These are phyloP conservation scores for Cadophora malorum DNA, from an alignment of 2,329 filamentous ascomycete species.

Conservation along the genomic window DNA sequence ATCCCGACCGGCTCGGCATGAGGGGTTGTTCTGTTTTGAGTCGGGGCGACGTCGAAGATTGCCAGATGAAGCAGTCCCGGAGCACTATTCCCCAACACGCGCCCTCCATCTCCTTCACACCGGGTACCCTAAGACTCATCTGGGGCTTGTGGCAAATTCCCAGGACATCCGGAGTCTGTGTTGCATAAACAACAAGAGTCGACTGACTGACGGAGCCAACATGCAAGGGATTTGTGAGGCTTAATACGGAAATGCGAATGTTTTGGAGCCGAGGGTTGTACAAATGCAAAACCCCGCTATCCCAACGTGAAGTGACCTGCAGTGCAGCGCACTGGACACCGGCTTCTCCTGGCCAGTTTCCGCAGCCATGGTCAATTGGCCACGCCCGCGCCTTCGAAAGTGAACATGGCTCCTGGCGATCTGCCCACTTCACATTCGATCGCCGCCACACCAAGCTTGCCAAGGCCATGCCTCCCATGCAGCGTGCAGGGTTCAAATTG, in stretches of 20 bases:
- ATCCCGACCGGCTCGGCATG: conserved; percentile 3
- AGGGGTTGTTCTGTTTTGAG: conserved; percentile 4
- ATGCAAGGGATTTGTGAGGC: not conserved
- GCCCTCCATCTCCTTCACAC: not conserved
- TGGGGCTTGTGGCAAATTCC: not conserved
- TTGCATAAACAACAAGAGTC: conserved; percentile 10
- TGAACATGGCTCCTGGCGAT: conserved; percentile 7
- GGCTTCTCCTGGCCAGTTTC: conserved; percentile 15
- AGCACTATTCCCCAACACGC: not conserved
- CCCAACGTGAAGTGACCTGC: not conserved
- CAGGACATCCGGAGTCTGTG: conserved; percentile 1
- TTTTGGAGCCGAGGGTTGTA: conserved; percentile 4
- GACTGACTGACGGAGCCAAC: not conserved
- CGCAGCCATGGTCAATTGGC: not conserved
- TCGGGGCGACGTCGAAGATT: conserved; percentile 3
- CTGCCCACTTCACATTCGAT: conserved; percentile 1
- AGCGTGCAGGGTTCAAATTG: conserved; percentile 13
- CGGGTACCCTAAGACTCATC: not conserved
- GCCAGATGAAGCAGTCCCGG: not conserved
- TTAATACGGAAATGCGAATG: not conserved
- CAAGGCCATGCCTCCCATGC: not conserved
- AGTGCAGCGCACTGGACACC: not conserved
- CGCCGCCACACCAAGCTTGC: not conserved
- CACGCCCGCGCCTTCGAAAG: not conserved
- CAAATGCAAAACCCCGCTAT: not conserved